Percentiles rank a stretch among this genome's conserved stretches.
Evolutionary conservation across 1,139 yeast genomes (phyloP).

Genomic region (Trichomonascaceae sp.): DNA sequence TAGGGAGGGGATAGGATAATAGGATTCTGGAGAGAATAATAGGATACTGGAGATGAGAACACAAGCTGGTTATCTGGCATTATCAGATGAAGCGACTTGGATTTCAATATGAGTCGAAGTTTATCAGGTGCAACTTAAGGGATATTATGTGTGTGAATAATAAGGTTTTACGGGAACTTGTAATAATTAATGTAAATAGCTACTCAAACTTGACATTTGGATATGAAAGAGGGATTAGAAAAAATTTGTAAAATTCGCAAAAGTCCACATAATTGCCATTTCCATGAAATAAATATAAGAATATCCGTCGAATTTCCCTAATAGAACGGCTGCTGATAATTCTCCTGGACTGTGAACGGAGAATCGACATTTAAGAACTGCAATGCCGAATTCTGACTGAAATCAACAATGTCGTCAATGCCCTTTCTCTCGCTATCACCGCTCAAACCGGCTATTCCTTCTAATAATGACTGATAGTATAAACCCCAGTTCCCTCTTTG

Average conservation of each 20-base stretch:
- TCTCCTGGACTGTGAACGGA: not conserved
- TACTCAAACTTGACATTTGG: not conserved
- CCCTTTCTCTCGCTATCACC: not conserved
- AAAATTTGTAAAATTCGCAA: no score
- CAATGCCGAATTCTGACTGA: not conserved
- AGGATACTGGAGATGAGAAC: no score
- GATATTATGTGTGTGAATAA: no score
- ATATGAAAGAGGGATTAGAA: not conserved
- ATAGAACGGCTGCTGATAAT: conserved; percentile 2
- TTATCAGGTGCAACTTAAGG: no score
- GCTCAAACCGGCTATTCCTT: not conserved
- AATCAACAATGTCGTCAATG: not conserved
- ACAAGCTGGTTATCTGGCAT: no score
- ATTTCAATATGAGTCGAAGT: no score
- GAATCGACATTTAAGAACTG: conserved; percentile 3
- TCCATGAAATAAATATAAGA: no score
- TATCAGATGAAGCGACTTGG: no score
- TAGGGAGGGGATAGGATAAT: not conserved
- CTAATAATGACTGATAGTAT: not conserved
- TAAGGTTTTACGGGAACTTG: not conserved
- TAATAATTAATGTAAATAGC: not conserved
- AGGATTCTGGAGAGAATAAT: not conserved
- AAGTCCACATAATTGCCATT: no score
- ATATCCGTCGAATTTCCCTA: not conserved
- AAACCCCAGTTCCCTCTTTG: not conserved